Evolutionary conservation across 2,329 filamentous ascomycete genomes (phyloP), one percentile per base, ranked within the genome.

Genomic region (Trichoderma gracile): DNA sequence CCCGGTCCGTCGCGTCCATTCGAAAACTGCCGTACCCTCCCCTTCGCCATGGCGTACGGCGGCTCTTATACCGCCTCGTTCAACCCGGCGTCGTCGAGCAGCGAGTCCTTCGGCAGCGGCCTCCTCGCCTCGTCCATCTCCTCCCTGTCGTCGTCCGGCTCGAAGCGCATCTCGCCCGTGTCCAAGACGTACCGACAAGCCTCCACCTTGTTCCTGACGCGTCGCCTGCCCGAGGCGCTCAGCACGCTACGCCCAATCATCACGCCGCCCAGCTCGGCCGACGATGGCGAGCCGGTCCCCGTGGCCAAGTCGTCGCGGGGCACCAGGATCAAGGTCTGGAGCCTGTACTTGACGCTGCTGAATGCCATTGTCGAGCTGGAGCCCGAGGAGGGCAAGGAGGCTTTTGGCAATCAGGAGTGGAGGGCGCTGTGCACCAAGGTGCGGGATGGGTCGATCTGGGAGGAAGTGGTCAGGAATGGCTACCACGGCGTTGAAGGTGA

Each of bases 281-380:
- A 82, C 55, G 76, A 80, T 75, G 77, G 79, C 38, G 83, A 87
- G 64, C 80, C 85, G 30, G 89, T 92, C 30, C 92, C 93, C 5
- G 87, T 97, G 60, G 89, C 91, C 61, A 86, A 84, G 68, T 92
- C 92, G 60, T 93, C 91, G 47, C 87, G 90, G 69, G 90, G 89
- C 38, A 95, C 92, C 64, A 84, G 93, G 69, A 90, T 97, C 76
- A 99, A 98, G 78, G 90, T 98, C 68, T 99, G 95, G 95, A 97
- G 93, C 76, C 84, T 99, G 72, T 99, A 98, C 75, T 84, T 98
- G 69, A 97, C 93, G 19, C 89, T 97, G 57, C 82, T 98, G 67
- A 97, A 97, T 79, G 90, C 92, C 45, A 90, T 97, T 68, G 82
- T 96, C 42, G 94, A 98, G 73, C 82, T 98, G 73, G 92, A 93